Percentiles rank a stretch among this genome's conserved stretches.
Evolutionary conservation across 208 protist species (phyloP).

Genomic region (Trypanosoma scelopori): DNA sequence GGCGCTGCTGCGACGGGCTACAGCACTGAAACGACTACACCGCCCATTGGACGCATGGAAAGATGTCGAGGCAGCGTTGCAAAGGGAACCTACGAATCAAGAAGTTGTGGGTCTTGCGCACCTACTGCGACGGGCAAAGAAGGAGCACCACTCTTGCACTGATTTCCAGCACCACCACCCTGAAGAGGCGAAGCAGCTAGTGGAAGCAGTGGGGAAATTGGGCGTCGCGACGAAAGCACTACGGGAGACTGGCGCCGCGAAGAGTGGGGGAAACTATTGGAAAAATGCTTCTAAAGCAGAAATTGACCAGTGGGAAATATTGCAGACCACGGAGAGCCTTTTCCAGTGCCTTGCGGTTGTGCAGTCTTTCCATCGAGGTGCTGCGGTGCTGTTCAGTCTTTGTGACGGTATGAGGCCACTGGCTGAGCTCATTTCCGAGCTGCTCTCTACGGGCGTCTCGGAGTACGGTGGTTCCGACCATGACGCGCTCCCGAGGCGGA

Average conservation of each 20-base stretch:
- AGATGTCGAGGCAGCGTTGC: conserved; percentile 28
- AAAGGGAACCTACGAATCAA: conserved; percentile 29
- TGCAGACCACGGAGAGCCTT: conserved; percentile 5
- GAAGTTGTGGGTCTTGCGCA: conserved; percentile 26
- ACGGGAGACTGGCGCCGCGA: background rate
- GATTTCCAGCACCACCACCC: conserved; percentile 22
- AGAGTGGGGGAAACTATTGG: background rate
- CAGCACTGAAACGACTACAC: conserved; percentile 31
- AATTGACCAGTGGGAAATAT: background rate
- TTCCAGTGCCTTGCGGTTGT: conserved; percentile 16
- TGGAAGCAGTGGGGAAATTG: background rate
- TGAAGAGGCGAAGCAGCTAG: conserved; percentile 15
- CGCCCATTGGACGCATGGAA: conserved; percentile 40
- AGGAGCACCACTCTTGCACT: conserved; percentile 26
- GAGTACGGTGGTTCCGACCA: background rate
- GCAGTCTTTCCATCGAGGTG: conserved; percentile 25
- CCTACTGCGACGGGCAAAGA: conserved; percentile 27
- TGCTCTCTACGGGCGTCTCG: background rate
- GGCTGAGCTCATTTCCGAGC: conserved; percentile 8
- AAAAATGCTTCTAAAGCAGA: conserved; percentile 3
- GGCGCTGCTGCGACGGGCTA: conserved; percentile 39
- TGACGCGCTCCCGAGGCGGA: background rate
- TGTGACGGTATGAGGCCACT: conserved; percentile 17
- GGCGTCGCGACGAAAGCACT: background rate
- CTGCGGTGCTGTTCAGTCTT: conserved; percentile 31